Evolutionary conservation across 306 rosid genomes (phyloP).

Genomic region (Fagus sylvatica): DNA sequence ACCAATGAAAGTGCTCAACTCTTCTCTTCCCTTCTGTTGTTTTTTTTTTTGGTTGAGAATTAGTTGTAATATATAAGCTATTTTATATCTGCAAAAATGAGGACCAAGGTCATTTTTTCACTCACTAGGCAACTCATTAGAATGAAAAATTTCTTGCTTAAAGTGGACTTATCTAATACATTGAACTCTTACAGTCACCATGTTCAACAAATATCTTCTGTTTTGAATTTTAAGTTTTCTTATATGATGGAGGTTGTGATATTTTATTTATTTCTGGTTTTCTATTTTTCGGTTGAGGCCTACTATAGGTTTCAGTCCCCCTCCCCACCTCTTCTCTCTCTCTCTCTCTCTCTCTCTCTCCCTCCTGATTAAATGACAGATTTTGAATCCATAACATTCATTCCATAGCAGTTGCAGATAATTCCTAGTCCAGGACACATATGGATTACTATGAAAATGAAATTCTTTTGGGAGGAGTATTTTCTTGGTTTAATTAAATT

Average conservation of each 20-base stretch:
- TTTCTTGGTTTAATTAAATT: background rate
- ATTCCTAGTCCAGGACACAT: background rate
- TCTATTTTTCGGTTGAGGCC: background rate
- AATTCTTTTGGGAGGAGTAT: background rate
- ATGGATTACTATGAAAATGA: background rate
- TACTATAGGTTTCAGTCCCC: background rate
- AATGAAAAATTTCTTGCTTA: too few relatives aligned
- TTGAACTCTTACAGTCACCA: background rate
- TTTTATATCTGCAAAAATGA: too few relatives aligned
- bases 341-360: background rate
- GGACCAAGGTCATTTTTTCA: too few relatives aligned
- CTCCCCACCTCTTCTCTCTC: too few relatives aligned
- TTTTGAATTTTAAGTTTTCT: background rate
- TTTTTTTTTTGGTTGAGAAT: too few relatives aligned
- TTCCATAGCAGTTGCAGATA: background rate
- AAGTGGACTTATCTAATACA: background rate
- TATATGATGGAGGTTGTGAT: slow-evolving; percentile 8
- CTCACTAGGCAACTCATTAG: too few relatives aligned
- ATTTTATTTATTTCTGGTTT: background rate
- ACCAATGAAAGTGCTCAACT: too few relatives aligned
- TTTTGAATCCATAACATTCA: background rate
- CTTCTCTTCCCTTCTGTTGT: too few relatives aligned
- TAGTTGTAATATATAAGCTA: too few relatives aligned
- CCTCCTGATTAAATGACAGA: background rate
- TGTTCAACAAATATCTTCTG: background rate